Percentiles rank a stretch among this genome's conserved stretches.
phyloP scores from a whole-genome alignment of 1,284 basidiomycete species.

The Rhodotorula glutinis region DNA sequence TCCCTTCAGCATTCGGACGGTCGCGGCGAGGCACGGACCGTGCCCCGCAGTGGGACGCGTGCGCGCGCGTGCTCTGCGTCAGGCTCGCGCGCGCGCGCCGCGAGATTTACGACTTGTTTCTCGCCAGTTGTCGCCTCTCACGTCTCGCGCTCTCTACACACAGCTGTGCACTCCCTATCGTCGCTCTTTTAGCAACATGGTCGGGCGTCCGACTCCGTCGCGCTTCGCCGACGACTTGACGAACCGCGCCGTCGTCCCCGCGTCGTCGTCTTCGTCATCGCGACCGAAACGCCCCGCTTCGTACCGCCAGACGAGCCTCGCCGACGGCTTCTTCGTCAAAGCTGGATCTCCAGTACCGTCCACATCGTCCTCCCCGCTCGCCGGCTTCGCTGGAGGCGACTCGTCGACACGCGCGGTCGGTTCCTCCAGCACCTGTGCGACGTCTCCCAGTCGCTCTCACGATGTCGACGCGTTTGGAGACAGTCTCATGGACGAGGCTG shows the following conservation, averaged over 20 bases:
- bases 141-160: background rate
- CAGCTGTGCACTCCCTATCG: too few relatives aligned
- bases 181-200: background rate
- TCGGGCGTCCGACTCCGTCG: too few relatives aligned
- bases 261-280: background rate
- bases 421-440: slow-evolving; percentile 4
- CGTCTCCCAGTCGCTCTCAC: slow-evolving; percentile 13
- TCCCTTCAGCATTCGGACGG: too few relatives aligned
- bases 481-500: slow-evolving; percentile 1
- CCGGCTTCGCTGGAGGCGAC: slow-evolving; percentile 14
- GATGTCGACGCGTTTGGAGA: slow-evolving; percentile 24
- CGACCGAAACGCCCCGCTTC: slow-evolving; percentile 4
- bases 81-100: too few relatives aligned
- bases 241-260: background rate
- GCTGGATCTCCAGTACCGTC: slow-evolving; percentile 5
- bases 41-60: too few relatives aligned
- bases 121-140: too few relatives aligned
- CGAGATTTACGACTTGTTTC: too few relatives aligned
- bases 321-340: slow-evolving; percentile 19
- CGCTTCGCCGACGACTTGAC: slow-evolving; percentile 3
- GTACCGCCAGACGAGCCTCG: slow-evolving; percentile 32
- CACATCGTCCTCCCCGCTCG: background rate
- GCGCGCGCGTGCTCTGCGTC: too few relatives aligned
- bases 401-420: background rate
- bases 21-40: too few relatives aligned